phyloP scores from a whole-genome alignment of 2,329 filamentous ascomycete species.

The Colletotrichum musae region DNA sequence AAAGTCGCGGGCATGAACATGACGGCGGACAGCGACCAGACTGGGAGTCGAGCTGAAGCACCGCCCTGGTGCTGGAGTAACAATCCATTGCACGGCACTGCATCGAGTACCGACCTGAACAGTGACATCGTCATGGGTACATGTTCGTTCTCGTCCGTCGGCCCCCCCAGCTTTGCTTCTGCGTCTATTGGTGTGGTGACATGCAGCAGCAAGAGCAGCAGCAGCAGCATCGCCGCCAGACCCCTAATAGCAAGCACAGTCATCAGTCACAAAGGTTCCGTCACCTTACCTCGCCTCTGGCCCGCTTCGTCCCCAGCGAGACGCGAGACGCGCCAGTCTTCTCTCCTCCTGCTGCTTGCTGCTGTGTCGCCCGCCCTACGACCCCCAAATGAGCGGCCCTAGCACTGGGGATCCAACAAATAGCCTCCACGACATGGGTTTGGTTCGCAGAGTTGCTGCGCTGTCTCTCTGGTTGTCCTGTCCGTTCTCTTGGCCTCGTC shows the following conservation, averaged over 20 bases:
- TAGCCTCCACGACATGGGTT: constrained; percentile 36
- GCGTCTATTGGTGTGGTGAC: constrained; percentile 31
- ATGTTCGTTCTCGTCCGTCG: constrained; percentile 4
- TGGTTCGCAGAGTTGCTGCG: not conserved
- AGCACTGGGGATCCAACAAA: constrained; percentile 34
- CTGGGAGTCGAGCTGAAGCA: constrained; percentile 9
- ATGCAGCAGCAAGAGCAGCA: constrained; percentile 19
- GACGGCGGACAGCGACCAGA: not conserved
- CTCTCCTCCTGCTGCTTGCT: constrained; percentile 13
- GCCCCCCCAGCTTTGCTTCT: constrained; percentile 16
- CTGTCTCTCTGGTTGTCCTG: not conserved
- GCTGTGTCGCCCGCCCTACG: constrained; percentile 27
- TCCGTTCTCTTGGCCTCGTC: not conserved
- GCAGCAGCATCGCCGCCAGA: constrained; percentile 9
- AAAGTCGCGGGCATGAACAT: constrained; percentile 7
- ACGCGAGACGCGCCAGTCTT: constrained; percentile 2
- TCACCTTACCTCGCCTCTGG: constrained; percentile 24
- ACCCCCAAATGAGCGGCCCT: constrained; percentile 25
- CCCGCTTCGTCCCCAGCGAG: constrained; percentile 25
- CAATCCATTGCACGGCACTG: constrained; percentile 22
- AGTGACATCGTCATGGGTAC: constrained; percentile 34
- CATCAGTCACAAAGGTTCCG: constrained; percentile 21
- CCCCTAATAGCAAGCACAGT: constrained; percentile 2
- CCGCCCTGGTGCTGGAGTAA: constrained; percentile 27
- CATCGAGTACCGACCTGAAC: constrained; percentile 20